phyloP scores from a whole-genome alignment of 148 eudicot species.

The Persicaria maculosa region DNA sequence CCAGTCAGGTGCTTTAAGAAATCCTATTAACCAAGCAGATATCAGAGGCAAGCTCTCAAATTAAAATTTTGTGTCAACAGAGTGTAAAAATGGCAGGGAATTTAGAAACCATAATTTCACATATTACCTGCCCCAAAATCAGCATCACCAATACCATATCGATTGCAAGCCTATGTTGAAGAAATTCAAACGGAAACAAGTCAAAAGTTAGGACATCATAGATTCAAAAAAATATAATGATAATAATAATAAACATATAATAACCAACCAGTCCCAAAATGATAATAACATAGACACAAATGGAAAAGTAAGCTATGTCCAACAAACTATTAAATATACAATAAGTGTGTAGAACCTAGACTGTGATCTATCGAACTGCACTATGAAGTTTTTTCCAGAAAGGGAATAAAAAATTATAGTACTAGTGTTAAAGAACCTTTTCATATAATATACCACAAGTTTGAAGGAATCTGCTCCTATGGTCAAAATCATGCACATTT shows the following conservation, averaged over 20 bases:
- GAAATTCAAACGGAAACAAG: background rate
- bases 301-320: background rate
- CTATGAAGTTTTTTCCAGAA: no score
- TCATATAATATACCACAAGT: no score
- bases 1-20: background rate
- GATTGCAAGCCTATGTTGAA: conserved; percentile 40
- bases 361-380: no score
- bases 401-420: no score
- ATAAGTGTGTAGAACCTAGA: background rate
- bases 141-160: conserved; percentile 48
- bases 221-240: background rate
- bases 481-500: no score
- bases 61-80: background rate
- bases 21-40: background rate
- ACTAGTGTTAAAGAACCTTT: no score
- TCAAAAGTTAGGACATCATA: background rate
- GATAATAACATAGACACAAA: background rate
- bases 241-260: no score
- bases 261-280: background rate
- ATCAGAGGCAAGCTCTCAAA: background rate
- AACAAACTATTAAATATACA: background rate
- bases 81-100: background rate
- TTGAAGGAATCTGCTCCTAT: no score
- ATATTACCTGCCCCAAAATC: conserved; percentile 47
- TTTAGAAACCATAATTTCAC: background rate